phyloP scores from a whole-genome alignment of 495 filamentous ascomycete genomes.

The Bryoglossum gracile region DNA sequence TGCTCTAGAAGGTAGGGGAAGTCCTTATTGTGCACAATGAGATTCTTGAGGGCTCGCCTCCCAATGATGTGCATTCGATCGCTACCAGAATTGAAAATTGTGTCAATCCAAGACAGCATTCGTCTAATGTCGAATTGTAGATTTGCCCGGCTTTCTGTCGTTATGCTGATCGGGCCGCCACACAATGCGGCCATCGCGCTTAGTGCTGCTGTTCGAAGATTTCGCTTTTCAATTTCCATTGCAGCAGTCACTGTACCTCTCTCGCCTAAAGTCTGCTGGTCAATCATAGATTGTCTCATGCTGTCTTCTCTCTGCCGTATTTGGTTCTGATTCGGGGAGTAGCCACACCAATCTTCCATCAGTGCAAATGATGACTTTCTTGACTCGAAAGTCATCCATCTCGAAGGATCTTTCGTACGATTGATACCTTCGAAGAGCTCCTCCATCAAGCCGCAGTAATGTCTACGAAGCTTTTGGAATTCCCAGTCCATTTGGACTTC shows the following conservation, averaged over 20 bases:
- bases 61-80: constrained; percentile 92
- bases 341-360: constrained; percentile 99
- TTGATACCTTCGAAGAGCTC: constrained; percentile 89
- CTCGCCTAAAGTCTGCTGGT: constrained; percentile 54
- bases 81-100: constrained; percentile 82
- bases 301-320: constrained; percentile 78
- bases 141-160: constrained; percentile 71
- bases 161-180: constrained; percentile 82
- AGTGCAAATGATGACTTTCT: constrained; percentile 87
- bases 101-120: constrained; percentile 90
- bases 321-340: constrained; percentile 82
- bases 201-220: constrained; percentile 80
- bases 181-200: constrained; percentile 95
- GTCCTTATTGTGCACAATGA: constrained; percentile 84
- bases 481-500: constrained; percentile 96
- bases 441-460: constrained; percentile 91
- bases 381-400: constrained; percentile 95
- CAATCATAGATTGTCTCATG: constrained; percentile 74
- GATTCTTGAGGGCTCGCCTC: constrained; percentile 78
- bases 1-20: constrained; percentile 76
- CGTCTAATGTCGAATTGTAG: constrained; percentile 87
- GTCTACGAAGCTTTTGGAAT: constrained; percentile 82
- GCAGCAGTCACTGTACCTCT: constrained; percentile 70
- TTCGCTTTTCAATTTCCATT: constrained; percentile 94
- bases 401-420: constrained; percentile 71